A percentile compares a stretch with the other conserved stretches of the same genome.
Evolutionary conservation across 2,329 filamentous ascomycete genomes (phyloP).

Genomic region (Neophaeococcomyces aloes): DNA sequence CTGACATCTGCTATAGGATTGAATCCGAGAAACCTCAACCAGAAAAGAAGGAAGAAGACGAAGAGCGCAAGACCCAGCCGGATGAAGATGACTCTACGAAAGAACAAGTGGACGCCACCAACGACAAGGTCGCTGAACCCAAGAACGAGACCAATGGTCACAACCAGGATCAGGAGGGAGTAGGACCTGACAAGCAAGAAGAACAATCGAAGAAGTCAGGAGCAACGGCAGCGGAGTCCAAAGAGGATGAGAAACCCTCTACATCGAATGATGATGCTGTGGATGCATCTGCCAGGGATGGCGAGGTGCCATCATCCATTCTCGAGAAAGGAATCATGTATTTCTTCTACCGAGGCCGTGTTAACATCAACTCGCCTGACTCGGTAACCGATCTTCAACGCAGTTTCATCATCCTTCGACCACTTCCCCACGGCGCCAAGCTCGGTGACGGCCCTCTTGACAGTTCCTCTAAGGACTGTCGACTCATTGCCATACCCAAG

Average conservation of each 20-base stretch:
- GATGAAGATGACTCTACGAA: background rate
- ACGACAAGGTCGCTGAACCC: constrained; percentile 3
- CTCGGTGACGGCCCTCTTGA: constrained; percentile 49
- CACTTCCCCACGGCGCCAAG: constrained; percentile 58
- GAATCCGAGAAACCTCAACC: constrained; percentile 9
- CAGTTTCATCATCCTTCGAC: constrained; percentile 68
- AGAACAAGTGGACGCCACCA: background rate
- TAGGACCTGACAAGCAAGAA: constrained; percentile 5
- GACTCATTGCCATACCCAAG: constrained; percentile 71
- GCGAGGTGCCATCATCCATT: constrained; percentile 49
- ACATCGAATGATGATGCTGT: constrained; percentile 31
- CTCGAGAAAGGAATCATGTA: constrained; percentile 84
- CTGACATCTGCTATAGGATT: constrained; percentile 2
- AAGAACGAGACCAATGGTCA: constrained; percentile 6
- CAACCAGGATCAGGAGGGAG: background rate
- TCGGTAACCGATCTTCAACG: constrained; percentile 63
- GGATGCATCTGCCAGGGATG: constrained; percentile 41
- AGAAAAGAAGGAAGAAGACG: background rate
- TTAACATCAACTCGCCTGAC: constrained; percentile 60
- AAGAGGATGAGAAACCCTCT: constrained; percentile 2
- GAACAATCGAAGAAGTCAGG: constrained; percentile 4
- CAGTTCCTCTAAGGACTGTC: constrained; percentile 50
- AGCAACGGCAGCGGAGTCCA: background rate
- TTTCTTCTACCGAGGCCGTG: constrained; percentile 75
- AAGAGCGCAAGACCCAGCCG: background rate